Evolutionary conservation across 2,329 filamentous ascomycete genomes (phyloP).

Genomic region (Xylariaceae sp.): DNA sequence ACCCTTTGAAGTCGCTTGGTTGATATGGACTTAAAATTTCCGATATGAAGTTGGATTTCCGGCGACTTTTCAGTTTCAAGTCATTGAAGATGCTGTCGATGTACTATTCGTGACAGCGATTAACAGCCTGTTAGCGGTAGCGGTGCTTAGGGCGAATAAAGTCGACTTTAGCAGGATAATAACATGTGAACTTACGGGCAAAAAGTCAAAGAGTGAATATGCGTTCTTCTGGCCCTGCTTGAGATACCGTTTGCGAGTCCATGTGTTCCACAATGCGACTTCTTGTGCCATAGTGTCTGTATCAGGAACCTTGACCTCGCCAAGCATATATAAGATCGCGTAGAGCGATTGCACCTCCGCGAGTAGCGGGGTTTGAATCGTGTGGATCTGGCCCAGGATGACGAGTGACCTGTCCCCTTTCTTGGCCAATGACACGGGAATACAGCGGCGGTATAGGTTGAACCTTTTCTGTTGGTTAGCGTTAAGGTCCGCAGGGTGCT

Average conservation of each 20-base stretch:
- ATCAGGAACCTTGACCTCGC: constrained; percentile 28
- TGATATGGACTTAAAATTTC: constrained; percentile 29
- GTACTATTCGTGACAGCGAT: constrained; percentile 20
- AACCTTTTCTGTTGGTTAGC: constrained; percentile 20
- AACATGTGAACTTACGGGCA: constrained; percentile 22
- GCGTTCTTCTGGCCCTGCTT: constrained; percentile 28
- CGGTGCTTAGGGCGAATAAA: too few relatives aligned
- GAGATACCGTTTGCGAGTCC: constrained; percentile 31
- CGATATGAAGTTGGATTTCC: constrained; percentile 29
- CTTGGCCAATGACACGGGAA: constrained; percentile 20
- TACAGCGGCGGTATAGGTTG: constrained; percentile 21
- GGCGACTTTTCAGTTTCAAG: constrained; percentile 25
- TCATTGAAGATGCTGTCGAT: constrained; percentile 29
- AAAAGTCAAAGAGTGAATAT: constrained; percentile 31
- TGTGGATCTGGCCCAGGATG: constrained; percentile 30
- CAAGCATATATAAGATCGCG: constrained; percentile 29
- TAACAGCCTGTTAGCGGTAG: too few relatives aligned
- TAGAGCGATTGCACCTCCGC: constrained; percentile 31
- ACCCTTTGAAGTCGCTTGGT: constrained; percentile 27
- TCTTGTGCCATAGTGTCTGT: constrained; percentile 28
- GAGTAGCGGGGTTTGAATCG: constrained; percentile 28
- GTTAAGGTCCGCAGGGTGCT: constrained; percentile 14
- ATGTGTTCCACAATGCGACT: constrained; percentile 31
- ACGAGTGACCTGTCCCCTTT: constrained; percentile 27
- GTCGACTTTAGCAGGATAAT: too few relatives aligned